A percentile compares a stretch with the other conserved stretches of the same genome.
These are phyloP conservation scores for Mortierella alpina DNA, from an alignment of 192 early-diverging fungal genomes.

Conservation along the genomic window DNA sequence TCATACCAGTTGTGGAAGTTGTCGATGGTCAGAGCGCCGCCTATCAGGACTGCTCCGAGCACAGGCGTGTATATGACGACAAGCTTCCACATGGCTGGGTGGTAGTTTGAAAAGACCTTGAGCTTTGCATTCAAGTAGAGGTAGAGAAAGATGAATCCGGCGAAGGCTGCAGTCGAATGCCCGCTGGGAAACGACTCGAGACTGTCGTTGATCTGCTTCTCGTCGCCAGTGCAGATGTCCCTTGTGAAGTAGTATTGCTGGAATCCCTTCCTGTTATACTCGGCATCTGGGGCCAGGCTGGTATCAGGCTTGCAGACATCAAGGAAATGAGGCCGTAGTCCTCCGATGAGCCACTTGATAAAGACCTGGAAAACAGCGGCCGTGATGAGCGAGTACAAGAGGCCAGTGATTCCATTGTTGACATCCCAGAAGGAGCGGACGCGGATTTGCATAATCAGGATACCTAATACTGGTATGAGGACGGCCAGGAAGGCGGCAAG, in stretches of 20 bases:
- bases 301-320: conserved; percentile 11
- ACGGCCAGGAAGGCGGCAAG: conserved; percentile 13
- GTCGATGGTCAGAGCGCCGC: conserved; percentile 5
- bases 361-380: conserved; percentile 16
- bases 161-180: conserved; percentile 13
- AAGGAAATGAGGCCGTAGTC: conserved; percentile 7
- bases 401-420: conserved; percentile 2
- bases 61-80: conserved; percentile 13
- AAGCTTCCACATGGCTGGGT: conserved; percentile 15
- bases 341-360: conserved; percentile 9
- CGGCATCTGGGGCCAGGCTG: conserved; percentile 1
- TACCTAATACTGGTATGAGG: conserved; percentile 1
- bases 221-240: conserved; percentile 10
- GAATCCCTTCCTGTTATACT: conserved; percentile 7
- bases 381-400: conserved; percentile 10
- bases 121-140: conserved; percentile 13
- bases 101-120: conserved; percentile 13
- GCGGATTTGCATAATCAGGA: conserved; percentile 8
- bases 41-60: conserved; percentile 7
- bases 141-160: conserved; percentile 14
- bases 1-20: conserved; percentile 10
- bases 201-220: conserved; percentile 1
- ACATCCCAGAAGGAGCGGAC: conserved; percentile 12
- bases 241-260: conserved; percentile 8
- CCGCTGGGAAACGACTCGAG: conserved; percentile 11